phyloP scores from a whole-genome alignment of 768 basidiomycete genomes.

The Mycena latifolia region DNA sequence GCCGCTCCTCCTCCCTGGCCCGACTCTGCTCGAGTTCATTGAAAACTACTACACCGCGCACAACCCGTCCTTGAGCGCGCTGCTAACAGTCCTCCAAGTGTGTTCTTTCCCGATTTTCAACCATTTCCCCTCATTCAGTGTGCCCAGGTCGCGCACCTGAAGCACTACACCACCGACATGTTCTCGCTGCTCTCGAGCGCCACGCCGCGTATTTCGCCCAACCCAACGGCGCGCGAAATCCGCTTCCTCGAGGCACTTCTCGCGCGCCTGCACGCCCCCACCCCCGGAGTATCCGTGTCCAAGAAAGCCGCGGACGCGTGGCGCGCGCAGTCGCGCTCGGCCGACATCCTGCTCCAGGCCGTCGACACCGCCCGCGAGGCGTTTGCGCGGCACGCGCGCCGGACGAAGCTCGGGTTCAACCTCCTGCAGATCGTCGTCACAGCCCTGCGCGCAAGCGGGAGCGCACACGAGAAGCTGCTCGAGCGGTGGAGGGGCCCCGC shows the following conservation, averaged over 20 bases:
- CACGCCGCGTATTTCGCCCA: constrained; percentile 42
- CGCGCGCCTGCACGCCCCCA: constrained; percentile 45
- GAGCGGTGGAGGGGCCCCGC: constrained; percentile 22
- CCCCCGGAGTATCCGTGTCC: neutral
- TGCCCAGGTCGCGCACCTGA: constrained; percentile 70
- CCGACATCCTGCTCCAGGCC: constrained; percentile 45
- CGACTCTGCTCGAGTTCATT: constrained; percentile 65
- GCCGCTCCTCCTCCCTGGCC: constrained; percentile 73
- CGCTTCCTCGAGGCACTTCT: constrained; percentile 52
- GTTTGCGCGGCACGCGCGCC: neutral
- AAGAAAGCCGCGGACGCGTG: constrained; percentile 36
- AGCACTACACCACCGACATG: constrained; percentile 75
- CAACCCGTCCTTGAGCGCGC: constrained; percentile 66
- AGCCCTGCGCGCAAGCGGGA: neutral
- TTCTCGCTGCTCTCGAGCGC: constrained; percentile 56
- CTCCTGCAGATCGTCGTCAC: constrained; percentile 12
- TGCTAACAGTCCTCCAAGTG: constrained; percentile 75
- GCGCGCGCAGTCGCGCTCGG: constrained; percentile 42
- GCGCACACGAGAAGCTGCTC: constrained; percentile 19
- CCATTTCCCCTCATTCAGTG: neutral
- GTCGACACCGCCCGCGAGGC: constrained; percentile 24
- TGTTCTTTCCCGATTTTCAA: constrained; percentile 11
- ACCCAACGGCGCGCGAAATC: constrained; percentile 30
- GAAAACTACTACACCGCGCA: constrained; percentile 69
- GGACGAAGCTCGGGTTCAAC: constrained; percentile 19